Base-by-base conservation (phyloP, 306 rosid genomes). In the Cicer arietinum region DNA sequence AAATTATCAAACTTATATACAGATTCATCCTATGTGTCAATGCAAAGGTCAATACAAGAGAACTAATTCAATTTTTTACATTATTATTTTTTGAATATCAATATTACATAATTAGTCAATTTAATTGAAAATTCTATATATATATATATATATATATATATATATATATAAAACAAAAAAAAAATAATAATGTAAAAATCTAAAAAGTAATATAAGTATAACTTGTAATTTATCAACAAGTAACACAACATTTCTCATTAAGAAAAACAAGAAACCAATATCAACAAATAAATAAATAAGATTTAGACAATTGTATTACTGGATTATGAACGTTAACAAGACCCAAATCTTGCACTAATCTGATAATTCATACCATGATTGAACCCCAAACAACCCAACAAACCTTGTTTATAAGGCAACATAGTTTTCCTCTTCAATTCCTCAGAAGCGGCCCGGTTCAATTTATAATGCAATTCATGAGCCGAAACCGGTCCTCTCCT, bases 381-480 rank as follows among this genome's bases (percentile, higher is more conserved):
- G 81, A 94, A 91, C 4, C 96, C 89, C 77, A 91, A 59, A 78
- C 98, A 94, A 0, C 98, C 98, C 64, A 90, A 76, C 39, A 92
- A 82, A 0, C 97, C 98, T 44, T 90, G 96, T 56, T 90, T 94
- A 71, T 94, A 94, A 7, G 98, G 98, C 89, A 94, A 82, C 69
- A 85, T 54, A 4, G 98, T 94, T 82, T 90, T 94, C 88, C 74
- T 94, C 88, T 79, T 94, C 94, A 91, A 68, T 83, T 91, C 96
- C 79, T 85, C 96, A 39, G 98, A 86, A 18, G 87, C 97, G 1
- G 98, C 97, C 77, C 98, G 88, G 88, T 94, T 94, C 84, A 76
- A 65, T 1, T 89, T 94, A 75, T 94, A 94, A 72, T 91, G 98
- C 81, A 87, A 30, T 22, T 94, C 98, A 47, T 94, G 98, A 6